Conservation (phyloP, 2,329 filamentous ascomycete species). For the Stenocarpella maydis region DNA sequence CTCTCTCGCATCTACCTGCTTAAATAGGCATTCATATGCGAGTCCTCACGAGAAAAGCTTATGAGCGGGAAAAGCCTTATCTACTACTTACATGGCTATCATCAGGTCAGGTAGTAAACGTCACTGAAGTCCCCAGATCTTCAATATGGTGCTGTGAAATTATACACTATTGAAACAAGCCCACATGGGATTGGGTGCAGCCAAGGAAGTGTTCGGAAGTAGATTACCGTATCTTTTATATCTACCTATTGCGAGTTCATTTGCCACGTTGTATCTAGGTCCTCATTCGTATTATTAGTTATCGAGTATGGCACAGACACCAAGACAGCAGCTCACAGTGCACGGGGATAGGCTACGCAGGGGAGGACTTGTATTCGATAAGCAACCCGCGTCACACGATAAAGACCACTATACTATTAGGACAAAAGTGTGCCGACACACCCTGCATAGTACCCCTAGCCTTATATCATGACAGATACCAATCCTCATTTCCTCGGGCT, state of each 20-base stretch:
- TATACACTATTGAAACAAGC: background rate
- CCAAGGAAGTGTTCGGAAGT: background rate
- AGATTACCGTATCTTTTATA: background rate
- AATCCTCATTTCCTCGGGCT: background rate
- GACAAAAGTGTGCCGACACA: too few relatives aligned
- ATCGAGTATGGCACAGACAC: background rate
- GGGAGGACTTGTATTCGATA: too few relatives aligned
- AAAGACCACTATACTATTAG: too few relatives aligned
- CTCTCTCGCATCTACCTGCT: constrained; percentile 13
- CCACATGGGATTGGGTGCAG: background rate
- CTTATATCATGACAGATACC: too few relatives aligned
- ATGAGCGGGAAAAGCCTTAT: constrained; percentile 8
- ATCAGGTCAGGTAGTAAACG: background rate
- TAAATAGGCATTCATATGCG: constrained; percentile 15
- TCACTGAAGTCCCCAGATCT: background rate
- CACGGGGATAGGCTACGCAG: background rate
- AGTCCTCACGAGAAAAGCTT: background rate
- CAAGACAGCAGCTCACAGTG: background rate
- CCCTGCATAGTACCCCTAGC: too few relatives aligned
- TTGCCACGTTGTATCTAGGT: background rate
- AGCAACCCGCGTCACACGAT: background rate
- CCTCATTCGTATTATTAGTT: too few relatives aligned
- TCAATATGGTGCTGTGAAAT: background rate
- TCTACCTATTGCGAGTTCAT: background rate
- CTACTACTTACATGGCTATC: background rate